A percentile compares a stretch with the other conserved stretches of the same genome.
Conservation (phyloP, 202 grass and related monocot species). For the Setaria italica region DNA sequence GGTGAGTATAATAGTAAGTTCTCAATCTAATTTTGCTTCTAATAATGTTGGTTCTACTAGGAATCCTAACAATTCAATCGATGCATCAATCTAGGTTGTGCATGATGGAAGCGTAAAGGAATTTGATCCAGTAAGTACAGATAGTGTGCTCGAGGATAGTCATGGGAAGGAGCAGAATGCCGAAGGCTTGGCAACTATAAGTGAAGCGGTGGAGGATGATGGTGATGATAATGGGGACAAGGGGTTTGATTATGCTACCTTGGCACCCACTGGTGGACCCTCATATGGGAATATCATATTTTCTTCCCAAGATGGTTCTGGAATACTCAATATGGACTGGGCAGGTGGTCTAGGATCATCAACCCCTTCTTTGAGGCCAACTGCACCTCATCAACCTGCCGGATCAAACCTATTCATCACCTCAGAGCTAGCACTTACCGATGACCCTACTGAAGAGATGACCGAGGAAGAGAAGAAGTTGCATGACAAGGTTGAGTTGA, state of each 20-base stretch:
- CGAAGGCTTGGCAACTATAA: constrained; percentile 6
- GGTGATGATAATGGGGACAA: constrained; percentile 62
- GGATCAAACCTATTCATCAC: constrained; percentile 51
- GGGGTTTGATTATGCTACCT: constrained; percentile 65
- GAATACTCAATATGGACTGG: constrained; percentile 66
- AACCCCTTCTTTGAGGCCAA: constrained; percentile 59
- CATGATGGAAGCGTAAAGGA: constrained; percentile 32
- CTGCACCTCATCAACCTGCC: constrained; percentile 46
- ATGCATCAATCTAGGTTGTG: constrained; percentile 21
- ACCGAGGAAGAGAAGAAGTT: constrained; percentile 81
- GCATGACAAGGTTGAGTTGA: constrained; percentile 89
- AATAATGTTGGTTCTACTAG: constrained; percentile 27
- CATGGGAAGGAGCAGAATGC: constrained; percentile 25
- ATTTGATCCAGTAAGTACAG: constrained; percentile 19
- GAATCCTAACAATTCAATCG: constrained; percentile 27
- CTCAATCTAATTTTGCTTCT: constrained; percentile 24
- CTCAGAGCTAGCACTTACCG: constrained; percentile 56
- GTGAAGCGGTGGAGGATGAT: constrained; percentile 41
- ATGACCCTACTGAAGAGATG: constrained; percentile 68
- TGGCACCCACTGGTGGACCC: constrained; percentile 58
- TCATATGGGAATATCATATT: constrained; percentile 57
- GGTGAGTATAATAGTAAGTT: constrained; percentile 21
- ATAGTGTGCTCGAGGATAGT: constrained; percentile 29
- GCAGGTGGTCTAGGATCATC: constrained; percentile 78
- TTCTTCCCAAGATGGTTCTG: constrained; percentile 63